These are phyloP conservation scores for Cymbopogon flexuosus DNA, from an alignment of 202 grass and related monocot genomes.

Conservation along the genomic window DNA sequence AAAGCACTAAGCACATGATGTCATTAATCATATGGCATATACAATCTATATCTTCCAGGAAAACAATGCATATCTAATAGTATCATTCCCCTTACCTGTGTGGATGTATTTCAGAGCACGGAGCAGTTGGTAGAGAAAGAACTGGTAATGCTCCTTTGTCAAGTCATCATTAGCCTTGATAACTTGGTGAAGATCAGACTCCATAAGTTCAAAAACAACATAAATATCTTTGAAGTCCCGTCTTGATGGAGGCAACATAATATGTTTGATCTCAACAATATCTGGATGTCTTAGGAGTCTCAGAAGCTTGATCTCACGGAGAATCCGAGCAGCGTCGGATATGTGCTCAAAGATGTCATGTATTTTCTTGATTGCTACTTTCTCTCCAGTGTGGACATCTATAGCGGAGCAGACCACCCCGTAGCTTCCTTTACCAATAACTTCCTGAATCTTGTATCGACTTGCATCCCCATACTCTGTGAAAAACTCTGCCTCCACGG, in stretches of 20 bases:
- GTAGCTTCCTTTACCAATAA: conserved; percentile 96
- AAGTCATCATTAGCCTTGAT: conserved; percentile 99
- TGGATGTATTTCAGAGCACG: conserved; percentile 98
- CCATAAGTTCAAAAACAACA: conserved; percentile 99
- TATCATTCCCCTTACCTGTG: conserved; percentile 47
- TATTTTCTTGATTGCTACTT: conserved; percentile 98
- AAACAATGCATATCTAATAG: conserved; percentile 4
- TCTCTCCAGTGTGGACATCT: conserved; percentile 87
- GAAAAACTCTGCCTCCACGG: conserved; percentile 77
- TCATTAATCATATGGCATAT: neutral
- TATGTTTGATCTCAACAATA: conserved; percentile 99
- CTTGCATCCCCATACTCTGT: conserved; percentile 89
- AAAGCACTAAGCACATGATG: neutral
- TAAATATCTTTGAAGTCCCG: conserved; percentile 97
- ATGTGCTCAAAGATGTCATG: conserved; percentile 99
- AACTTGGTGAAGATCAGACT: conserved; percentile 98
- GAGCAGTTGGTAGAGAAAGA: conserved; percentile 96
- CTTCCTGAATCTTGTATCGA: conserved; percentile 97
- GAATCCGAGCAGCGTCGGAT: conserved; percentile 91
- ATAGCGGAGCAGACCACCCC: conserved; percentile 96
- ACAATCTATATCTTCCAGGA: conserved; percentile 8
- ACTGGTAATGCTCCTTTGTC: conserved; percentile 97
- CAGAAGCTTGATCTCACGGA: conserved; percentile 97
- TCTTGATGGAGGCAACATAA: conserved; percentile 94
- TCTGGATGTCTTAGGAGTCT: conserved; percentile 94